phyloP scores from a whole-genome alignment of 495 filamentous ascomycete genomes.

The Aspergillus bridgeri region DNA sequence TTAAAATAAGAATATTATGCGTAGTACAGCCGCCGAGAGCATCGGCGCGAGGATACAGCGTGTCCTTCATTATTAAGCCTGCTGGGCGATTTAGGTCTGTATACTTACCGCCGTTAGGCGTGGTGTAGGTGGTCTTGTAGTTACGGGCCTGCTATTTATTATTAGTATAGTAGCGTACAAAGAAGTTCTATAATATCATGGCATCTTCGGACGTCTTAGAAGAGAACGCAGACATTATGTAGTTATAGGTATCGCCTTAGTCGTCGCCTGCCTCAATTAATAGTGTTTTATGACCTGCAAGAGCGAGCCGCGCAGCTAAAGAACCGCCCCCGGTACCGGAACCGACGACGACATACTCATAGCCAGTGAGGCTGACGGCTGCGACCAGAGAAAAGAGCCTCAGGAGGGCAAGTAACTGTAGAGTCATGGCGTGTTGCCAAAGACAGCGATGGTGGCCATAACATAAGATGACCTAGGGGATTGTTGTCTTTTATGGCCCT shows the following conservation, averaged over 20 bases:
- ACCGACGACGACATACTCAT: conserved; percentile 67
- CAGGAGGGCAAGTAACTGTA: not conserved
- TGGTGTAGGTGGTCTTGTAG: conserved; percentile 42
- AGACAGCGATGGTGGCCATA: no score
- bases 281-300: conserved; percentile 56
- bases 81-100: conserved; percentile 36
- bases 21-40: conserved; percentile 46
- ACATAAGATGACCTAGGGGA: no score
- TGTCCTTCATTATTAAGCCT: conserved; percentile 38
- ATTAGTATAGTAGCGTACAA: conserved; percentile 44
- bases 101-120: conserved; percentile 36
- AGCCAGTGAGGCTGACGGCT: conserved; percentile 34
- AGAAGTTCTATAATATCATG: conserved; percentile 45
- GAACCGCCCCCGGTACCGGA: conserved; percentile 64
- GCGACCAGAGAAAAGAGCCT: conserved; percentile 14
- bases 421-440: not conserved
- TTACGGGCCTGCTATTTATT: conserved; percentile 38
- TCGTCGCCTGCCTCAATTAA: conserved; percentile 65
- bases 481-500: no score
- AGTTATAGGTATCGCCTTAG: conserved; percentile 41
- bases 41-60: conserved; percentile 45
- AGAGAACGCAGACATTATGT: conserved; percentile 38
- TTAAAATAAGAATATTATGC: conserved; percentile 45
- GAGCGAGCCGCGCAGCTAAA: conserved; percentile 57
- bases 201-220: conserved; percentile 38